Evolutionary conservation across 2,329 filamentous ascomycete species (phyloP), one percentile per base, ranked within the genome.

Genomic region (Ceratocystis ficicola): DNA sequence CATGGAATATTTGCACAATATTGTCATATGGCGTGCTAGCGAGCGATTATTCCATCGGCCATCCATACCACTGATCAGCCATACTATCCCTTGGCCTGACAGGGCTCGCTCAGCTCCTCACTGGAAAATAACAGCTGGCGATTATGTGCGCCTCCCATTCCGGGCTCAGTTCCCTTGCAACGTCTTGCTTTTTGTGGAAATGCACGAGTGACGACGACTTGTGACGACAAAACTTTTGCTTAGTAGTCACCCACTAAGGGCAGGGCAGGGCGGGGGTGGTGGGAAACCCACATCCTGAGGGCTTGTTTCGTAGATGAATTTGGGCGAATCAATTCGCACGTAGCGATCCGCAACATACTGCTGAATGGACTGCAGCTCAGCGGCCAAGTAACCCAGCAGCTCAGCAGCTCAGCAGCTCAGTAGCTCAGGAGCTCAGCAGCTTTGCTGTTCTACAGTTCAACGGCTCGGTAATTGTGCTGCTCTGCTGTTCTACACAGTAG

Each of bases 21-120:
- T 50, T 20, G n/a, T 12, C 55, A 36, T 32, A 20, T n/a, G 15
- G 44, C 61, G 44, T 63, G 61, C 61, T 63, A 50, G 61, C 32
- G 61, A 44, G 22, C 20, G 61, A 32, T 17, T 63, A 44, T 63
- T 63, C 61, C 61, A 63, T 63, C 44, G 44, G 30, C 61, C 61
- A 46, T 63, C 44, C 61, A 63, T 63, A 48, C 61, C 41, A 63
- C n/a, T 59, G 55, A 59, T 59, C 55, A 41, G 55, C 52, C 52
- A 32, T 15, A 6, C 5, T 57, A 32, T 57, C 52, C 52, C 52
- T 57, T 25, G 52, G 52, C 52, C 32, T 57, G 52, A 57, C 52
- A 32, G 25, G 28, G 32, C 32, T 15, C 28, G 55, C 55, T 59
- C 55, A n/a, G 55, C 32, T 17, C 28, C 28, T 7, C 55, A 36